Percentiles rank a stretch among this genome's conserved stretches.
Conservation (phyloP, 2,329 filamentous ascomycete species). For the Aplosporella prunicola region DNA sequence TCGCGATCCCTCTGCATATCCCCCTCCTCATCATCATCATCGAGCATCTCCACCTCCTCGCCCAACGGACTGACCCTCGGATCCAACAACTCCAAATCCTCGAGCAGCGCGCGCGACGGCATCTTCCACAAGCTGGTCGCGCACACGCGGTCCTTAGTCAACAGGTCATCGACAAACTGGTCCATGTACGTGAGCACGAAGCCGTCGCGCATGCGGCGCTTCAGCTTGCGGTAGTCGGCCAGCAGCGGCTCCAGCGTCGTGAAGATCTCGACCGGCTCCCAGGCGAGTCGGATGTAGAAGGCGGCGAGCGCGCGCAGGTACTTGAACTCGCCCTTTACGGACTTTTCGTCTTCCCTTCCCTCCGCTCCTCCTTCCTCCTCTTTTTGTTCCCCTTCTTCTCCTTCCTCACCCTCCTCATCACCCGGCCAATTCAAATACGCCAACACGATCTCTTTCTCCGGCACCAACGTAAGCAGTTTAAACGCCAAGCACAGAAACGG, state of each 20-base stretch:
- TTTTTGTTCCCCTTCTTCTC: constrained; percentile 13
- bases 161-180: constrained; percentile 84
- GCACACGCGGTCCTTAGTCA: constrained; percentile 82
- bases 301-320: constrained; percentile 83
- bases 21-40: constrained; percentile 44
- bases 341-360: constrained; percentile 6
- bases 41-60: constrained; percentile 60
- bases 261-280: constrained; percentile 74
- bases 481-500: constrained; percentile 92
- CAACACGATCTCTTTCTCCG: constrained; percentile 64
- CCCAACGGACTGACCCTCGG: constrained; percentile 75
- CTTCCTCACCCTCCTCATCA: constrained; percentile 64
- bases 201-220: constrained; percentile 63
- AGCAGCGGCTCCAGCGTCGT: constrained; percentile 70
- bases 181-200: constrained; percentile 75
- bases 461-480: constrained; percentile 83
- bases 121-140: constrained; percentile 90
- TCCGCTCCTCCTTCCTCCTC: constrained; percentile 18
- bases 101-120: constrained; percentile 68
- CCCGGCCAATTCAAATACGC: constrained; percentile 73
- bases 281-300: constrained; percentile 88
- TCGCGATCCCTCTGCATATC: not conserved
- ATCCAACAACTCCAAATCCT: constrained; percentile 82
- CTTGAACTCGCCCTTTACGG: constrained; percentile 44
- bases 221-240: constrained; percentile 73